Evolutionary conservation across 371 early-diverging fungal genomes (phyloP), one percentile per base, ranked within the genome.

Genomic region (Mucor lusitanicus): DNA sequence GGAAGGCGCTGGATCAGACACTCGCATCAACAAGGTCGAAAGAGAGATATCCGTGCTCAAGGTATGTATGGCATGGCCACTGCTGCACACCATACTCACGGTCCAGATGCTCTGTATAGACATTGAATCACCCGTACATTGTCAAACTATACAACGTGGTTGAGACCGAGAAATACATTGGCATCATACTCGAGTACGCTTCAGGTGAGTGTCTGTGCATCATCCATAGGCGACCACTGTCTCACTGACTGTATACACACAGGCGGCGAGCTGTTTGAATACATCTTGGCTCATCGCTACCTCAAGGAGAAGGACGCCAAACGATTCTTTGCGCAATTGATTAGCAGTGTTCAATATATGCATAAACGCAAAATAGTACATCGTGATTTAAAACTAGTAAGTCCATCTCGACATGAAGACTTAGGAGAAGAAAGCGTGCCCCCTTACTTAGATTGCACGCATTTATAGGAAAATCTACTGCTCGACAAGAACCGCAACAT

Each of bases 401-500:
- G 64, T 67, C 40, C 50, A 56, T 42, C 40, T 59, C 35, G 42
- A 59, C 50, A 59, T 27, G 48, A 25, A 39, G 25, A 55, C 8
- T 19, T 37, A 65, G 65, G 59, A 65, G 65, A 25, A 6, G 19
- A 46, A 65, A 48, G 11, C n/a, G 19, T 13, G 13, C 2, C n/a
- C 40, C 60, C 39, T 63, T 53, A 23, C 50, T 63, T 54, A 21
- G 32, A 54, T 40, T 63, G 37, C 37, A 39, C n/a, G n/a, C 19
- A 15, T 44, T 13, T 66, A 12, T 35, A 92, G 93, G 98, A 97
- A 84, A 97, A 97, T 69, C 73, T 97, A 59, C 77, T 97, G 55
- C 80, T 96, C 56, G 96, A 96, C 81, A 85, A 86, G 54, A 80
- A 93, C 69, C 84, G 92, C 28, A 92, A 94, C 78, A 90, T 99